phyloP scores from a whole-genome alignment of 139 green algal species.

The Auxenochlorella protothecoides region DNA sequence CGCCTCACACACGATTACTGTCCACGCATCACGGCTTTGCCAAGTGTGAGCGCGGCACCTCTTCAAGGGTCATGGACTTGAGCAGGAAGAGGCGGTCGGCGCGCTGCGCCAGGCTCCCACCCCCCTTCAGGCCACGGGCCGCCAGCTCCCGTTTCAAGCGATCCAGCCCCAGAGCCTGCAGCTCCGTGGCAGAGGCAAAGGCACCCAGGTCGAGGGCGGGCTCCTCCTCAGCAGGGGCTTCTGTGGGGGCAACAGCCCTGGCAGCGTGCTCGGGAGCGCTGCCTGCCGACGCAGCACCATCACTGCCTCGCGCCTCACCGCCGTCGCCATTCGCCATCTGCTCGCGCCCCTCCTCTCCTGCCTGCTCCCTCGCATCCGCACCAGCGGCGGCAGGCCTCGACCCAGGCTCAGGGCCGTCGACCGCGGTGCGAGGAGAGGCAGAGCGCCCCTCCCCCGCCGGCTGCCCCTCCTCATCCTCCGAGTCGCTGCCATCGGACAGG shows the following conservation, averaged over 20 bases:
- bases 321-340: neutral
- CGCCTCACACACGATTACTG: neutral
- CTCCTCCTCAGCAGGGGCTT: neutral
- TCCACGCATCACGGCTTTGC: constrained; percentile 5
- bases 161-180: constrained; percentile 32
- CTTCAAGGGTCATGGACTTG: constrained; percentile 22
- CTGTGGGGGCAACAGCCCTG: neutral
- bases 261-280: neutral
- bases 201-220: constrained; percentile 14
- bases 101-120: constrained; percentile 48
- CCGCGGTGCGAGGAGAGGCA: neutral
- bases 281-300: neutral
- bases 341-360: neutral
- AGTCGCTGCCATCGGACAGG: constrained; percentile 1
- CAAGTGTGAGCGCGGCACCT: constrained; percentile 32
- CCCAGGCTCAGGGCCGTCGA: neutral
- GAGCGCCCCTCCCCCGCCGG: neutral
- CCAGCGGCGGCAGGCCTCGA: neutral
- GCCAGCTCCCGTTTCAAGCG: constrained; percentile 35
- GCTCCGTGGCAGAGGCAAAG: constrained; percentile 24
- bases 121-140: constrained; percentile 49
- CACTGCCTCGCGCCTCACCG: too few species aligned
- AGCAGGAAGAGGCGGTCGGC: constrained; percentile 48
- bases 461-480: constrained; percentile 3
- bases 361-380: neutral